These are phyloP conservation scores for Ophiocytium majus DNA, from an alignment of 352 stramenopile genomes.

Conservation along the genomic window DNA sequence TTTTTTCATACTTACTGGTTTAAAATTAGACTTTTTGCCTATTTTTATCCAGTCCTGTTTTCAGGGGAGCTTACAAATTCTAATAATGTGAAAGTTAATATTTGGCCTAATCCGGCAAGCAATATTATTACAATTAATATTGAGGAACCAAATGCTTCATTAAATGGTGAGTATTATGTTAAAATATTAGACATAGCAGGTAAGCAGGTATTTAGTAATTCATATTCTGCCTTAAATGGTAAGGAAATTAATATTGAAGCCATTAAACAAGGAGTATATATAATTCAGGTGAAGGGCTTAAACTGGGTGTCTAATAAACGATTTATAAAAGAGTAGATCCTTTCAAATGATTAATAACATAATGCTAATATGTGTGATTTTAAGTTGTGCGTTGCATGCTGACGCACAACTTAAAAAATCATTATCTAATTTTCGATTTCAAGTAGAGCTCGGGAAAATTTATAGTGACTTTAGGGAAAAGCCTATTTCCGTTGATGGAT, in stretches of 20 bases:
- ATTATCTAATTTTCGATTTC: constrained; percentile 23
- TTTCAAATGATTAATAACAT: constrained; percentile 23
- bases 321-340: constrained; percentile 22
- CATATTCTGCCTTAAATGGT: constrained; percentile 21
- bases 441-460: constrained; percentile 20
- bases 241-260: constrained; percentile 22
- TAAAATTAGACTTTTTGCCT: too few relatives aligned
- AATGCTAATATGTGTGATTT: constrained; percentile 22
- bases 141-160: constrained; percentile 20
- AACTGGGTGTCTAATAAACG: constrained; percentile 20
- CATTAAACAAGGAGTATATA: constrained; percentile 22
- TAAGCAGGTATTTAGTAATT: constrained; percentile 22
- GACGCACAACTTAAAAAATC: constrained; percentile 21
- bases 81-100: too few relatives aligned
- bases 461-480: constrained; percentile 22
- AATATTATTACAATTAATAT: constrained; percentile 24
- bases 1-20: too few relatives aligned
- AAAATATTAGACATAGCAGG: constrained; percentile 22
- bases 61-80: too few relatives aligned
- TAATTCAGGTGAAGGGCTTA: constrained; percentile 20
- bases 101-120: too few relatives aligned
- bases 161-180: constrained; percentile 22
- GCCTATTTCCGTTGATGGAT: constrained; percentile 19
- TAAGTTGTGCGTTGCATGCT: constrained; percentile 19
- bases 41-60: too few relatives aligned